These are phyloP conservation scores for Grosmannia penicillata DNA, from an alignment of 2,329 filamentous ascomycete genomes.

Conservation along the genomic window DNA sequence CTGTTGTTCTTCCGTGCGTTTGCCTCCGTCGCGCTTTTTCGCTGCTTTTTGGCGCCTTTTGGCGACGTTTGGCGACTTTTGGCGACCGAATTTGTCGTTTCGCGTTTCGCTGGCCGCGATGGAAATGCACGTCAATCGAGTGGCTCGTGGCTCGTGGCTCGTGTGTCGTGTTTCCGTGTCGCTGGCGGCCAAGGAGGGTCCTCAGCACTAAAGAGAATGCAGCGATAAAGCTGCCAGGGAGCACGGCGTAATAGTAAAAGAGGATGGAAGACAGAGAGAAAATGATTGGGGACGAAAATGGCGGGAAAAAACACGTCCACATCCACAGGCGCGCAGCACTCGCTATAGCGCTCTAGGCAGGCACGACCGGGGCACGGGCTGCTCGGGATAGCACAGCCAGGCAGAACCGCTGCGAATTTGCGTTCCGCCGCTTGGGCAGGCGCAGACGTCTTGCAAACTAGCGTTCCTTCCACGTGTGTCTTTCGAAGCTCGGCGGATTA, in stretches of 20 bases:
- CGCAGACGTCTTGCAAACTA: too few relatives aligned
- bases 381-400: too few relatives aligned
- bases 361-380: too few relatives aligned
- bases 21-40: too few relatives aligned
- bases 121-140: constrained; percentile 1
- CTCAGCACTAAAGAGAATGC: constrained; percentile 1
- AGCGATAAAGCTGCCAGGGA: not conserved
- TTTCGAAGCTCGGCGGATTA: too few relatives aligned
- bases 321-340: not conserved
- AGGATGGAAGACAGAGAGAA: not conserved
- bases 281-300: not conserved
- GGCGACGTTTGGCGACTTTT: not conserved
- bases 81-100: constrained; percentile 5
- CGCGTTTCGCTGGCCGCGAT: constrained; percentile 1
- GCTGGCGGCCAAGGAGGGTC: not conserved
- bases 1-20: too few relatives aligned
- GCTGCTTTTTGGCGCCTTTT: not conserved
- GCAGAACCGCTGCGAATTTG: too few relatives aligned
- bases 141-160: too few relatives aligned
- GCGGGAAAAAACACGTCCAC: constrained; percentile 4
- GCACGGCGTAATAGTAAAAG: not conserved
- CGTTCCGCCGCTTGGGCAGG: too few relatives aligned
- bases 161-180: too few relatives aligned
- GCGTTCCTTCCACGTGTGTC: too few relatives aligned
- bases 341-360: too few relatives aligned